These are phyloP conservation scores for Pulveroboletus sp. DNA, from an alignment of 768 basidiomycete species.

Conservation along the genomic window DNA sequence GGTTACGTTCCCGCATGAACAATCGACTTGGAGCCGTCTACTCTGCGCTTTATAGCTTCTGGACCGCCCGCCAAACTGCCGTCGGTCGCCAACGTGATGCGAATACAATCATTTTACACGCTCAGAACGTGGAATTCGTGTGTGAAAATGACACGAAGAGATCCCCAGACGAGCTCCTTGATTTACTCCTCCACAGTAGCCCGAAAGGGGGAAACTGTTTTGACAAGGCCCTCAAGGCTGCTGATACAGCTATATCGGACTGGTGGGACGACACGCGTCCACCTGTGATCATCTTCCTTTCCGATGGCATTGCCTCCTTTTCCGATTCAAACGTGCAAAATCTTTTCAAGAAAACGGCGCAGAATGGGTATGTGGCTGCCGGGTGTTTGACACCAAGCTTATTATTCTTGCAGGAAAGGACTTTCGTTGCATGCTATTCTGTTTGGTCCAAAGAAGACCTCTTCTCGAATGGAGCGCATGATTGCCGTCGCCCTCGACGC, in stretches of 20 bases:
- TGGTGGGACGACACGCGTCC: slow-evolving; percentile 45
- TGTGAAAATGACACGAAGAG: slow-evolving; percentile 44
- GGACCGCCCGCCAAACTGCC: slow-evolving; percentile 46
- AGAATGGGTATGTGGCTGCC: slow-evolving; percentile 37
- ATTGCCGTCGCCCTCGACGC: slow-evolving; percentile 45
- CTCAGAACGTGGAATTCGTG: slow-evolving; percentile 19
- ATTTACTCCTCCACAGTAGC: slow-evolving; percentile 31
- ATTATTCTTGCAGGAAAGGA: slow-evolving; percentile 38
- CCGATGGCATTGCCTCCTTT: slow-evolving; percentile 48
- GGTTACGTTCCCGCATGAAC: slow-evolving; percentile 33
- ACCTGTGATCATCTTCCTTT: slow-evolving; percentile 56
- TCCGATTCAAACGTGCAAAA: slow-evolving; percentile 32
- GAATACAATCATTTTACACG: slow-evolving; percentile 53
- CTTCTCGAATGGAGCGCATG: slow-evolving; percentile 41
- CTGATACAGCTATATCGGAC: slow-evolving; percentile 36
- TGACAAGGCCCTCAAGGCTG: slow-evolving; percentile 36
- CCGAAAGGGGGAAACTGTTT: slow-evolving; percentile 45
- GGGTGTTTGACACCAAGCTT: neutral
- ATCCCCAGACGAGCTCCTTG: slow-evolving; percentile 44
- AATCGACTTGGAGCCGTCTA: slow-evolving; percentile 61
- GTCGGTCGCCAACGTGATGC: slow-evolving; percentile 42
- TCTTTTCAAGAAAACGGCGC: slow-evolving; percentile 36
- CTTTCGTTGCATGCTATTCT: slow-evolving; percentile 57
- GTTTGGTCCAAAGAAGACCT: slow-evolving; percentile 40
- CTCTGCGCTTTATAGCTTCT: slow-evolving; percentile 51